Evolutionary conservation across 371 early-diverging fungal genomes (phyloP).

Genomic region (Dichotomocladium elegans): DNA sequence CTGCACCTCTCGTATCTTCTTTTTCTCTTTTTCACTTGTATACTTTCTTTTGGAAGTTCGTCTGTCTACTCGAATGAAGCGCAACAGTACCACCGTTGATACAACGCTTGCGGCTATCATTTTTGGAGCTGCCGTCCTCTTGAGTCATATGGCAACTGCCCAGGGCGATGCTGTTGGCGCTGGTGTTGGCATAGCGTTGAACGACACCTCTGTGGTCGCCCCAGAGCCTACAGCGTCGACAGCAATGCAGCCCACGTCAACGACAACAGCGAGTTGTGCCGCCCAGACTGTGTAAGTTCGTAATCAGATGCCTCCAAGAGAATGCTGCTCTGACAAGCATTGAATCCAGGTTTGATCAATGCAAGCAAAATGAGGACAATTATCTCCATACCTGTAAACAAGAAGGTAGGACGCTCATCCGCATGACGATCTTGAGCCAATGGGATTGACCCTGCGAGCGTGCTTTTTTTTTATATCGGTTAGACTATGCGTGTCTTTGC

Average conservation of each 20-base stretch:
- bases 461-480: background rate
- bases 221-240: too few relatives aligned
- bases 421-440: too few relatives aligned
- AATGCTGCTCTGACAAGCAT: background rate
- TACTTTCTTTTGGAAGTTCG: background rate
- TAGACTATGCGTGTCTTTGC: slow-evolving; percentile 23
- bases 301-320: too few relatives aligned
- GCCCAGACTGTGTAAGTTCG: slow-evolving; percentile 1
- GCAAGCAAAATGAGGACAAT: slow-evolving; percentile 15
- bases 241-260: too few relatives aligned
- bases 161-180: too few relatives aligned
- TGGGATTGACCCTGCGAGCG: background rate
- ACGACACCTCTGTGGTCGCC: too few relatives aligned
- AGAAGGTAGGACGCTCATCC: slow-evolving; percentile 16
- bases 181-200: too few relatives aligned
- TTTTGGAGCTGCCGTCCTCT: too few relatives aligned
- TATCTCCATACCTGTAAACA: slow-evolving; percentile 13
- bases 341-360: slow-evolving; percentile 14
- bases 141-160: too few relatives aligned
- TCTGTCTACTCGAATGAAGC: too few relatives aligned
- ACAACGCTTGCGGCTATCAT: too few relatives aligned
- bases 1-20: background rate
- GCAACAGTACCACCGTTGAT: too few relatives aligned
- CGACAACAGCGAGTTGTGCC: background rate
- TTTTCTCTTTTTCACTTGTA: background rate